A percentile compares a stretch with the other conserved stretches of the same genome.
These are phyloP conservation scores for Lichtheimia ornata DNA, from an alignment of 371 early-diverging fungal species.

Conservation along the genomic window DNA sequence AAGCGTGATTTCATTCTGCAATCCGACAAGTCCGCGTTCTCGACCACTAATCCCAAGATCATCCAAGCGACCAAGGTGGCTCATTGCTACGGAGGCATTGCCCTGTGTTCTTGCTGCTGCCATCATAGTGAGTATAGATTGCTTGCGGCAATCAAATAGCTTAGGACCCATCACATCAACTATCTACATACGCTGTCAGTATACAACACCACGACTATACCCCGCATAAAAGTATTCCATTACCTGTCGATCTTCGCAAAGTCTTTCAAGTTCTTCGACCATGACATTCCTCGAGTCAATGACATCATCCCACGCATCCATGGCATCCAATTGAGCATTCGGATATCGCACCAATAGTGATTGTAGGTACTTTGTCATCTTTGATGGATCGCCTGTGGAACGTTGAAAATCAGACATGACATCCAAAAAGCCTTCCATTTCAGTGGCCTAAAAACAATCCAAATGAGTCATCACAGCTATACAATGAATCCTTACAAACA, in stretches of 20 bases:
- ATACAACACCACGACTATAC: too few species aligned
- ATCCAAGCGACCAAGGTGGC: slow-evolving; percentile 31
- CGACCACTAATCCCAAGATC: slow-evolving; percentile 11
- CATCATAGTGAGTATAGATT: slow-evolving; percentile 28
- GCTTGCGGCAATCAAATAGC: slow-evolving; percentile 12
- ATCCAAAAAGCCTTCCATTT: slow-evolving; percentile 61
- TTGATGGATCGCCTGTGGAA: background rate
- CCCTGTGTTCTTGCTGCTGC: slow-evolving; percentile 61
- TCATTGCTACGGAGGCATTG: slow-evolving; percentile 51
- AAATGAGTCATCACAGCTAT: background rate
- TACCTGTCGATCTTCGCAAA: background rate
- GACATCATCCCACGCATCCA: slow-evolving; percentile 59
- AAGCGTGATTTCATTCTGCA: background rate
- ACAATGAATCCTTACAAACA: background rate
- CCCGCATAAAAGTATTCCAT: too few species aligned
- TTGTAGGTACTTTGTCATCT: background rate
- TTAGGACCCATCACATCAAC: too few species aligned
- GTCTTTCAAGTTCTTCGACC: slow-evolving; percentile 22
- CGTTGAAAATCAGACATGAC: slow-evolving; percentile 39
- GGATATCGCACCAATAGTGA: slow-evolving; percentile 25
- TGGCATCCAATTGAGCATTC: slow-evolving; percentile 35
- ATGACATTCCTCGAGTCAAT: slow-evolving; percentile 32
- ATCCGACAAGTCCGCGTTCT: background rate
- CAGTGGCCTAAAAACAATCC: slow-evolving; percentile 46
- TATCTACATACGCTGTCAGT: too few species aligned